phyloP scores from a whole-genome alignment of 2,329 filamentous ascomycete genomes.

The Calonectria pseudoreteaudii region DNA sequence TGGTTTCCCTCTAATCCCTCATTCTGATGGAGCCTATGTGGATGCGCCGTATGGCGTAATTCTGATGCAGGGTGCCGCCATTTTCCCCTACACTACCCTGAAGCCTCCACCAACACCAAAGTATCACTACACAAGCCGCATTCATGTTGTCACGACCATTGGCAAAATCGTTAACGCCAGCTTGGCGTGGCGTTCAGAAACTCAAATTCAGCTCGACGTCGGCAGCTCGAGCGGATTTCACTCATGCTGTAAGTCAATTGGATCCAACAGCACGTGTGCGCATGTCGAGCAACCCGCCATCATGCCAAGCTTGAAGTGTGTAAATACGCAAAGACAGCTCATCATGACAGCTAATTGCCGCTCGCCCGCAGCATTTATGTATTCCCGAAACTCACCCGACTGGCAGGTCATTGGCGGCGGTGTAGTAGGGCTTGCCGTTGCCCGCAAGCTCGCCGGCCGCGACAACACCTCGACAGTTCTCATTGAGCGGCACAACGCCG shows the following conservation, averaged over 20 bases:
- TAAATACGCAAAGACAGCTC: neutral
- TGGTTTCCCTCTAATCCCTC: neutral
- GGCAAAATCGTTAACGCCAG: neutral
- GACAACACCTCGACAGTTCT: conserved; percentile 76
- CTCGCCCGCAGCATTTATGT: neutral
- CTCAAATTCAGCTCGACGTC: conserved; percentile 52
- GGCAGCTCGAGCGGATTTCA: conserved; percentile 54
- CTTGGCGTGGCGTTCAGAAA: conserved; percentile 22
- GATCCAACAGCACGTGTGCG: conserved; percentile 9
- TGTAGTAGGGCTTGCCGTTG: conserved; percentile 83
- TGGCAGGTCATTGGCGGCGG: conserved; percentile 67
- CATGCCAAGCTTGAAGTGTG: conserved; percentile 6
- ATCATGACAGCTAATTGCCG: neutral
- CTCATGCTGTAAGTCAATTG: conserved; percentile 54
- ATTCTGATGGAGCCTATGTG: neutral
- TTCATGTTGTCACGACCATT: conserved; percentile 32
- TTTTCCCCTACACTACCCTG: conserved; percentile 18
- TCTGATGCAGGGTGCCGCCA: conserved; percentile 4
- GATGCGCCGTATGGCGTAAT: conserved; percentile 18
- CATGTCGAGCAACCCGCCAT: neutral
- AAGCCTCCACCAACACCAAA: conserved; percentile 8
- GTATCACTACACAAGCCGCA: neutral
- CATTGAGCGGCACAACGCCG: conserved; percentile 80
- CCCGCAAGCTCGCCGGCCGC: conserved; percentile 76
- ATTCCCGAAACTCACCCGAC: neutral